Evolutionary conservation across 768 basidiomycete genomes (phyloP), one percentile per base, ranked within the genome.

Genomic region (Mycena metata): DNA sequence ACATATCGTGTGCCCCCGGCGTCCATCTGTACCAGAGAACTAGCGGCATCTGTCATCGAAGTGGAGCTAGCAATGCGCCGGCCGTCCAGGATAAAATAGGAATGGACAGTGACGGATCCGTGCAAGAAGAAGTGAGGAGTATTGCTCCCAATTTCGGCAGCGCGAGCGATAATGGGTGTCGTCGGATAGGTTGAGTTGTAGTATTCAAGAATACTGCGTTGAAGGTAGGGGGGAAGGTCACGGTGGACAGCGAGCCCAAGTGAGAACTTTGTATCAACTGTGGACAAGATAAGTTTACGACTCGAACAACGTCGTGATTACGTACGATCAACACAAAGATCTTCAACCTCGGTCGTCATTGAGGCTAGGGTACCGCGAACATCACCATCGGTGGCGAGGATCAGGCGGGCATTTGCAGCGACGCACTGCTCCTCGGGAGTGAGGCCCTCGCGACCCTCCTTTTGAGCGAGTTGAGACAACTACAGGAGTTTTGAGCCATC

Each of bases 1-100:
- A 67, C 66, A 35, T 62, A 67, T 51, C 66, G 19, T 5, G 58
- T 60, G 2, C 66, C 60, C 10, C 13, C 59, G 12, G 57, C 45
- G 23, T 67, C 66, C 3, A 61, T n/a, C 52, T 67, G 66, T 9
- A 67, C 19, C n/a, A 67, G n/a, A 3, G 66, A 61, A 33, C 45
- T 52, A 1, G 49, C 35, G 13, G 59, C 52, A 10, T 56, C 17
- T 7, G 39, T 42, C 6, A 47, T 30, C 3, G 58, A 61, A 3
- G 51, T 50, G 23, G 60, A 67, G 45, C 55, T 54, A 43, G 50
- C 56, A 17, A 62, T 62, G 10, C 49, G 47, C 2, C 39, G 60
- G n/a, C 60, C 49, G 15, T 61, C 60, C 15, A 51, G 24, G 9
- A 62, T 52, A 19, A 55, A 33, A 16, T 55, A 11, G 3, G 3